Base-by-base conservation (phyloP, 805 yeast species). In the Zygotorulaspora florentina region DNA sequence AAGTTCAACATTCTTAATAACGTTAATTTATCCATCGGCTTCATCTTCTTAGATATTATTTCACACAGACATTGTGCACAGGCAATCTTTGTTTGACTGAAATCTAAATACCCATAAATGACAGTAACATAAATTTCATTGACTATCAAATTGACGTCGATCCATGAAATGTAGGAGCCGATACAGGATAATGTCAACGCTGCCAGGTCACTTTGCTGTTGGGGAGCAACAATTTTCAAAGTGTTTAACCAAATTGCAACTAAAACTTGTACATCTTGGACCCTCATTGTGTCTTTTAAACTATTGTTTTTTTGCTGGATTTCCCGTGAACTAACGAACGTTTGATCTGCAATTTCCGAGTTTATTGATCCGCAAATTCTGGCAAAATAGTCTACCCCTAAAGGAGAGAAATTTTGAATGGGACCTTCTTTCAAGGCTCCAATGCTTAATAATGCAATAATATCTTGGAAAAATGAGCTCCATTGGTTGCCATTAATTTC, bases 141-240 rank as follows among this genome's bases (percentile, higher is more conserved):
- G 26, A 89, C 74, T 44, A 91, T 79, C 55, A 87, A 71, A 44
- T 82, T 72, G 50, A 90, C 81, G 62, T 87, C 95, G 63, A 90
- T 87, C 99, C 99, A 93, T 18, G 90, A 82, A 18, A 89, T 85
- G 76, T 85, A 93, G 10, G 80, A 80, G 9, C 97, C 97, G 45
- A 93, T 79, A 45, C 57, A 86, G 55, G 50, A 85, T 74, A 48
- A 79, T 80, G 52, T 58, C 51, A 55, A 55, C 35, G 45, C 55
- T 26, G 65, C 57, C 18, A 61, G 55, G 20, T 62, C 64, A 3
- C 59, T 49, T 28, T 48, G 55, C 29, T 48, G 53, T 25, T 45
- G 53, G 33, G 54, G 55, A 29, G 47, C 45, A 16, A 50, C 41
- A 42, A 47, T 48, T 43, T 57, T 54, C 49, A 64, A 49, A 2